Evolutionary conservation across 1,284 basidiomycete genomes (phyloP).

Genomic region (Somion occarium): DNA sequence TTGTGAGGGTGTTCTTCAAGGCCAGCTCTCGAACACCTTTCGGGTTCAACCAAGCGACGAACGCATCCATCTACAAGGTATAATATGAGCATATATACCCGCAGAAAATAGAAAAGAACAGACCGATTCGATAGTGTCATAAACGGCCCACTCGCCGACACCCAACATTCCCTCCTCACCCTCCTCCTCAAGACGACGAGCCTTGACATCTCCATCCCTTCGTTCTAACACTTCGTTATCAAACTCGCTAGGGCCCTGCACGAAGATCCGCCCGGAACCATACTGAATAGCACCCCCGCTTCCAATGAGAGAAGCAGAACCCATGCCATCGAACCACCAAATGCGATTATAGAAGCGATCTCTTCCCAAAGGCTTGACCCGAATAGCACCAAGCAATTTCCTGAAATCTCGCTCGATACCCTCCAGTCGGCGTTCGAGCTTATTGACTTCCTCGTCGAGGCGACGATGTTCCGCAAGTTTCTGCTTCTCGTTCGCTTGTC

Average conservation of each 20-base stretch:
- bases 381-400: slow-evolving; percentile 75
- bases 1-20: slow-evolving; percentile 73
- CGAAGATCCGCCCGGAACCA: slow-evolving; percentile 84
- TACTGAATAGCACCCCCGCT: slow-evolving; percentile 75
- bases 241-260: slow-evolving; percentile 83
- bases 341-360: slow-evolving; percentile 93
- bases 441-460: slow-evolving; percentile 84
- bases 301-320: slow-evolving; percentile 72
- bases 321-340: slow-evolving; percentile 99
- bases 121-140: slow-evolving; percentile 85
- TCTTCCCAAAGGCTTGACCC: slow-evolving; percentile 83
- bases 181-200: slow-evolving; percentile 69
- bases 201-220: slow-evolving; percentile 50
- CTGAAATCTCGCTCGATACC: slow-evolving; percentile 92
- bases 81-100: slow-evolving; percentile 10
- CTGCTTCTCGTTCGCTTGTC: slow-evolving; percentile 66
- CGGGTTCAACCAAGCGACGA: slow-evolving; percentile 85
- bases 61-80: slow-evolving; percentile 64
- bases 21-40: slow-evolving; percentile 87
- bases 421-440: slow-evolving; percentile 75
- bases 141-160: slow-evolving; percentile 85
- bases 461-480: slow-evolving; percentile 73
- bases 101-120: slow-evolving; percentile 16
- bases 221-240: slow-evolving; percentile 67
- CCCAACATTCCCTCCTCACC: slow-evolving; percentile 68